Base-by-base conservation (phyloP, 306 rosid genomes). In the Malus asiatica region DNA sequence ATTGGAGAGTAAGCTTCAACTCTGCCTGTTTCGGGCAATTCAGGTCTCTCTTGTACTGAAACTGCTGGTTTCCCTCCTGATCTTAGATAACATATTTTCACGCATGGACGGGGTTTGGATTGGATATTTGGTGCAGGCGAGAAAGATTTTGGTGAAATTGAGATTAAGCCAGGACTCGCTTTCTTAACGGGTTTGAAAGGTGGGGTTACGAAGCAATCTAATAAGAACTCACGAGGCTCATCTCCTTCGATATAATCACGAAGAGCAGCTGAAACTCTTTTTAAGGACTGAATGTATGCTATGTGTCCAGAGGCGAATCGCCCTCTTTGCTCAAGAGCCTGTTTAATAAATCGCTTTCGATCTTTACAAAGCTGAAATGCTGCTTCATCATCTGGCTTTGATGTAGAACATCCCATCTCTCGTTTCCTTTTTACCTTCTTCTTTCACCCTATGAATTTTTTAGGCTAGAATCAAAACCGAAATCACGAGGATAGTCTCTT, bases 381-480 rank as follows among this genome's bases (percentile, higher is more conserved):
- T 74, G 92, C 99, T 88, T 79, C 90, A 80, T 95, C 92, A 58
- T 95, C 93, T 72, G 89, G 88, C 85, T 80, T 92, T 66, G 99
- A 92, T 75, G 88, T 83, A 55, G 97, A 92, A 81, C 99, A 95
- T 87, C 99, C 99, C 99, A 95, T 92, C 83, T 85, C 85, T 72
- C 59, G 76, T 38, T 79, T 65, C 81, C 59, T 78, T 15, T 44
- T 71, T 77, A 66, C 73, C 29, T 64, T 7, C 30, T 69, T 81
- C 76, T 70, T 68, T 61, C 77, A 46, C 61, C 81, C 89, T 88
- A 83, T 42, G 91, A 89, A 79, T 83, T 60, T 68, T 82, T 93
- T 78, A 89, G 70, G 66, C 87, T 85, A 68, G 85, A 86, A 81
- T 86, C 88, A 77, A 85, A 86, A 79, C 86, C 77, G 35, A 84